A percentile compares a stretch with the other conserved stretches of the same genome.
phyloP scores from a whole-genome alignment of 306 rosid genomes.

The Delonix regia region DNA sequence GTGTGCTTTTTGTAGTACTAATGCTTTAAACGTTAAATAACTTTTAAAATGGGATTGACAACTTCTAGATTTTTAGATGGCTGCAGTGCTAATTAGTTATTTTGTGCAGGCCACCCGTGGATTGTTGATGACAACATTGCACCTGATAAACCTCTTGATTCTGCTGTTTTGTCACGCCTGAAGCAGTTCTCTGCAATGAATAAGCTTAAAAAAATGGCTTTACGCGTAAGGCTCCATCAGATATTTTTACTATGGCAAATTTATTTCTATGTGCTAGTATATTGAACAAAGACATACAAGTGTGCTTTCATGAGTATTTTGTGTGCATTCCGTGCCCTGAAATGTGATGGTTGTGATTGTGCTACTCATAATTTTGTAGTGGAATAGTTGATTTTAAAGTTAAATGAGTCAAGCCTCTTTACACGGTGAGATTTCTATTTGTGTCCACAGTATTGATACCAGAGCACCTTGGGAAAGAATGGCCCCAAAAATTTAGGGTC shows the following conservation, averaged over 20 bases:
- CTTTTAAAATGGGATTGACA: not conserved
- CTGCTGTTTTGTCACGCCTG: conserved; percentile 63
- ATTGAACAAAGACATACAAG: not conserved
- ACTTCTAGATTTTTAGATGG: conserved; percentile 17
- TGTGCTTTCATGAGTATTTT: not conserved
- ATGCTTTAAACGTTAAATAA: not conserved
- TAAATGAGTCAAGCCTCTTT: conserved; percentile 6
- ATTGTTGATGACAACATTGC: conserved; percentile 61
- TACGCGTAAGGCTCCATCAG: conserved; percentile 51
- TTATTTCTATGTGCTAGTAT: conserved; percentile 15
- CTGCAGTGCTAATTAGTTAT: not conserved
- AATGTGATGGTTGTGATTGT: not conserved
- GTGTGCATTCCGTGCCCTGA: conserved; percentile 1
- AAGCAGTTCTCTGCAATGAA: conserved; percentile 70
- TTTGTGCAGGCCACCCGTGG: conserved; percentile 70
- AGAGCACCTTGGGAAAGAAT: not conserved
- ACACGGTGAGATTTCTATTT: not conserved
- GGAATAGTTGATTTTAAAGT: conserved; percentile 6
- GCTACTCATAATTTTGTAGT: not conserved
- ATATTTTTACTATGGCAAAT: conserved; percentile 22
- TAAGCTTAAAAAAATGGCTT: conserved; percentile 68
- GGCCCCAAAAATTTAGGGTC: too few relatives aligned
- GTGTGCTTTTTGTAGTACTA: conserved; percentile 7
- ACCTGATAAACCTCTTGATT: conserved; percentile 68
- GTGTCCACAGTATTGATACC: conserved; percentile 15